Base-by-base conservation (phyloP, 192 early-diverging fungal genomes). In the Coemansia sp. region DNA sequence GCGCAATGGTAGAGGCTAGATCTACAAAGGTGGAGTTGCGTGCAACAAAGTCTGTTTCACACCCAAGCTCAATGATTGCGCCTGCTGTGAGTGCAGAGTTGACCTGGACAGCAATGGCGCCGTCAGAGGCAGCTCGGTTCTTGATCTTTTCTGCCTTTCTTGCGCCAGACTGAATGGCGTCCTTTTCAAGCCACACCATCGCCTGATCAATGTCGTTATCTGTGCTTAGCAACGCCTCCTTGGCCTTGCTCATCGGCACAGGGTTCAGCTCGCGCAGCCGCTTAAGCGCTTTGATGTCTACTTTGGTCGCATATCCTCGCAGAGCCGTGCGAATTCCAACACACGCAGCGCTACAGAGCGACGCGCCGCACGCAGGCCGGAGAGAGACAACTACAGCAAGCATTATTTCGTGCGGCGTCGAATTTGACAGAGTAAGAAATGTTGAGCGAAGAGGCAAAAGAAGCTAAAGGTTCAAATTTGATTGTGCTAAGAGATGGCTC, bases 41-140 rank as follows among this genome's bases (percentile, higher is more conserved):
- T 7, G 94, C 92, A 5, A 98, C 97, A 88, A 98, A 98, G 75
- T 98, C 97, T 0, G 97, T 96, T 77, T 98, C 97, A 66, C 92
- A 94, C 78, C 71, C 75, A 55, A 92, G 88, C 84, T 93, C 91
- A 29, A 91, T 77, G 44, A 92, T 88, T 12, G 91, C 78, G 13
- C 86, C 87, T 29, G 79, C 77, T 31, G 83, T 81, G 58, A 70
- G 75, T 63, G 61, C 62, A 5, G 71, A 76, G 64, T 72, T 76
- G 48, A 68, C 66, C 24, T 89, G 83, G 51, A 90, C 74, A 2
- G 85, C 77, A 11, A 88, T 84, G 5, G 89, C 87, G 20, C 95
- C 95, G 68, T 95, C 92, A 12, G 82, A 71, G 19, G 95, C 89
- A 41, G 85, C 83, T n/a, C 95, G 88, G 27, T 75, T 86, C 65